phyloP scores from a whole-genome alignment of 1,139 yeast genomes.

The Sugiyamaella xylanicola region DNA sequence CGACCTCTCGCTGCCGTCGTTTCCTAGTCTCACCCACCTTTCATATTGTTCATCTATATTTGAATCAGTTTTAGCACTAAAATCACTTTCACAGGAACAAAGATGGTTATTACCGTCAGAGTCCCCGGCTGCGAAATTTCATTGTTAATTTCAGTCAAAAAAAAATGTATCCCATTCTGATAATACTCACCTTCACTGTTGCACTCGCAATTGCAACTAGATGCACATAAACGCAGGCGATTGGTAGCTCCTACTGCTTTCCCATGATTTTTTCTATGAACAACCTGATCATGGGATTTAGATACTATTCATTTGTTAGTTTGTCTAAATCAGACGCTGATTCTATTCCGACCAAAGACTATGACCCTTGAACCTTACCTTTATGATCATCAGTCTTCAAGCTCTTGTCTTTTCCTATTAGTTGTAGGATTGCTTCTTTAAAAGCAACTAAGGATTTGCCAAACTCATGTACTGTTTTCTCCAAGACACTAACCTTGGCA shows the following conservation, averaged over 20 bases:
- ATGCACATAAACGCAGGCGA: slow-evolving; percentile 1
- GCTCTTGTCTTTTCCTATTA: neutral
- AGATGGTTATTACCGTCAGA: too few species aligned
- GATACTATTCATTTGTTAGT: too few species aligned
- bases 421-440: neutral
- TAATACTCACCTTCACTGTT: neutral
- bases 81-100: too few species aligned
- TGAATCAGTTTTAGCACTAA: too few species aligned
- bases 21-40: slow-evolving; percentile 6
- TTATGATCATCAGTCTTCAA: neutral
- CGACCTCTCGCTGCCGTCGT: slow-evolving; percentile 12
- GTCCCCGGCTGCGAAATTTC: too few species aligned
- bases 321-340: too few species aligned
- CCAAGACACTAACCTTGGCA: slow-evolving; percentile 8
- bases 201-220: slow-evolving; percentile 12
- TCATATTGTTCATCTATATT: neutral
- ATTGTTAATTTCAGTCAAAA: too few species aligned
- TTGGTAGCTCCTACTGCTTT: too few species aligned
- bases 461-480: slow-evolving; percentile 7
- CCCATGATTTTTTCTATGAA: neutral
- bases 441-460: slow-evolving; percentile 1
- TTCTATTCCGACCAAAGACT: too few species aligned
- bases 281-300: neutral
- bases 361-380: neutral
- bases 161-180: too few species aligned